phyloP scores from a whole-genome alignment of 129 eudicot genomes.

The Pulicaria dysenterica region DNA sequence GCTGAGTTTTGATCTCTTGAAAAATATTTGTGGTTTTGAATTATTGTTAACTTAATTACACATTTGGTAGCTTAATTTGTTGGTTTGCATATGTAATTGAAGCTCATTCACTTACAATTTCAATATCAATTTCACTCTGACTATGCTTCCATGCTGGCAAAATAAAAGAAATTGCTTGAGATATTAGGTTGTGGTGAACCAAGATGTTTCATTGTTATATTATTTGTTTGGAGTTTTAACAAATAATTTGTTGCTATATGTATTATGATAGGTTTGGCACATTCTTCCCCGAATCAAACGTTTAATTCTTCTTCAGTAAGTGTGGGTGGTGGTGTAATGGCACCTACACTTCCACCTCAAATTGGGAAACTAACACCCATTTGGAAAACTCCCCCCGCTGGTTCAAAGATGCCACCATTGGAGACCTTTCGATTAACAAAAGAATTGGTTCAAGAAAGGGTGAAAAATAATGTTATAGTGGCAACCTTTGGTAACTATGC shows the following conservation, averaged over 20 bases:
- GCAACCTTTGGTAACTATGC: constrained; percentile 96
- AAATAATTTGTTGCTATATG: not conserved
- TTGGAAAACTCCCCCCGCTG: constrained; percentile 66
- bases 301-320: constrained; percentile 39
- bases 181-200: too few relatives aligned
- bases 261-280: constrained; percentile 41
- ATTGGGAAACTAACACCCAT: constrained; percentile 41
- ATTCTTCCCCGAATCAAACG: constrained; percentile 44
- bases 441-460: constrained; percentile 82
- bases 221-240: too few relatives aligned
- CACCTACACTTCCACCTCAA: constrained; percentile 34
- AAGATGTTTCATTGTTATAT: too few relatives aligned
- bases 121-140: too few relatives aligned
- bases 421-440: constrained; percentile 68
- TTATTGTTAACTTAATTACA: not conserved
- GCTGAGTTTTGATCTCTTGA: not conserved
- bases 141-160: too few relatives aligned
- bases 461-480: constrained; percentile 68
- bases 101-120: too few relatives aligned
- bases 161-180: too few relatives aligned
- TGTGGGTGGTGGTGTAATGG: constrained; percentile 27
- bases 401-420: constrained; percentile 78
- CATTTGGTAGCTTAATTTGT: not conserved
- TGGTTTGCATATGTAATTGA: not conserved
- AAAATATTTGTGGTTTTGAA: not conserved